Conservation (phyloP, 73 alveolate species). For the Paramecium primaurelia region DNA sequence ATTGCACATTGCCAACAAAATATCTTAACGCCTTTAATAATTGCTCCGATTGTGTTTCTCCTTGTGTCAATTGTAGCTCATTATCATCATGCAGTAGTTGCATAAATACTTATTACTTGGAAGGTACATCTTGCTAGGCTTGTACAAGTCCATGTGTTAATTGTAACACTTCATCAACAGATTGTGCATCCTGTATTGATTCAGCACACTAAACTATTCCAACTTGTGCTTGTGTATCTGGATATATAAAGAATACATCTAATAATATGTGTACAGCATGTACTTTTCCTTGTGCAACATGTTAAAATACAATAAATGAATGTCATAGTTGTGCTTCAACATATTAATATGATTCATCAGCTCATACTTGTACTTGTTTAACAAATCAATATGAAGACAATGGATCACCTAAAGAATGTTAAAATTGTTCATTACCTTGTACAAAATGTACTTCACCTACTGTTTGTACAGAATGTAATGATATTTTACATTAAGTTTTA, state of each 20-base stretch:
- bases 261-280: not conserved
- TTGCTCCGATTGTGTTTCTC: not conserved
- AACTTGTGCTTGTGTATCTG: not conserved
- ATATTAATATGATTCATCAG: not conserved
- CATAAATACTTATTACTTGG: not conserved
- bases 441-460: not conserved
- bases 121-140: not conserved
- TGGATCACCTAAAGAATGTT: not conserved
- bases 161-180: not conserved
- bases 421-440: not conserved
- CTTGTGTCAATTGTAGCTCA: not conserved
- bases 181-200: slow-evolving; percentile 16
- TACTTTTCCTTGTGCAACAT: not conserved
- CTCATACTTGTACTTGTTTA: not conserved
- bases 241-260: not conserved
- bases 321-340: not conserved
- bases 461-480: not conserved
- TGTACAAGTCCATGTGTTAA: not conserved
- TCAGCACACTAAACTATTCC: not conserved
- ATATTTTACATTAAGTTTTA: not conserved
- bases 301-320: not conserved
- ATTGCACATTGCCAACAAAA: not conserved
- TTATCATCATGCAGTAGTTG: not conserved
- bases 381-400: not conserved
- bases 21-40: not conserved